phyloP scores from a whole-genome alignment of 1,139 yeast species.

The Kodamaea alishanica region DNA sequence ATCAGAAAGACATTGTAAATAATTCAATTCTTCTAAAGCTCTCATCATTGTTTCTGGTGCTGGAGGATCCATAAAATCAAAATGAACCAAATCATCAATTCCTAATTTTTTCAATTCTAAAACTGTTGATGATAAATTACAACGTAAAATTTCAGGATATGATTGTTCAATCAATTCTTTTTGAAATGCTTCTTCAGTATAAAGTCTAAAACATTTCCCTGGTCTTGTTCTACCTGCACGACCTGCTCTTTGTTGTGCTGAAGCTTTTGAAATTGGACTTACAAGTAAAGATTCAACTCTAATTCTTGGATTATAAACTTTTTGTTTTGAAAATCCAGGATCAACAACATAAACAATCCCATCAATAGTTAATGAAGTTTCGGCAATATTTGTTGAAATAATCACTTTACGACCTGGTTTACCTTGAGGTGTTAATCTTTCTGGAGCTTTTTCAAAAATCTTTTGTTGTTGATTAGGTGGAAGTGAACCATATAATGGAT shows the following conservation, averaged over 20 bases:
- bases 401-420: slow-evolving; percentile 92
- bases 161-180: slow-evolving; percentile 92
- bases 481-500: slow-evolving; percentile 91
- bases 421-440: slow-evolving; percentile 57
- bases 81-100: slow-evolving; percentile 92
- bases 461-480: slow-evolving; percentile 95
- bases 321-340: slow-evolving; percentile 96
- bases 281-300: slow-evolving; percentile 92
- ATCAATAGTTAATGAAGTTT: slow-evolving; percentile 94
- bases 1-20: slow-evolving; percentile 83
- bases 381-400: slow-evolving; percentile 95
- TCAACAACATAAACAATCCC: slow-evolving; percentile 97
- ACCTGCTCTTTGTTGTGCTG: slow-evolving; percentile 98
- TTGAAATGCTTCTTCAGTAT: slow-evolving; percentile 95
- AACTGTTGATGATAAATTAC: slow-evolving; percentile 88
- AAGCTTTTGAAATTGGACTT: slow-evolving; percentile 94
- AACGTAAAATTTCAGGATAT: slow-evolving; percentile 90
- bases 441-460: slow-evolving; percentile 89
- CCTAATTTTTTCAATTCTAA: slow-evolving; percentile 91
- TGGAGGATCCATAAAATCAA: slow-evolving; percentile 99
- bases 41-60: slow-evolving; percentile 99
- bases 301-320: slow-evolving; percentile 93
- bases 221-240: slow-evolving; percentile 99
- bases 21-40: slow-evolving; percentile 92
- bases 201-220: slow-evolving; percentile 93